Base-by-base conservation (phyloP, 768 basidiomycete species). In the Lactarius quietus region DNA sequence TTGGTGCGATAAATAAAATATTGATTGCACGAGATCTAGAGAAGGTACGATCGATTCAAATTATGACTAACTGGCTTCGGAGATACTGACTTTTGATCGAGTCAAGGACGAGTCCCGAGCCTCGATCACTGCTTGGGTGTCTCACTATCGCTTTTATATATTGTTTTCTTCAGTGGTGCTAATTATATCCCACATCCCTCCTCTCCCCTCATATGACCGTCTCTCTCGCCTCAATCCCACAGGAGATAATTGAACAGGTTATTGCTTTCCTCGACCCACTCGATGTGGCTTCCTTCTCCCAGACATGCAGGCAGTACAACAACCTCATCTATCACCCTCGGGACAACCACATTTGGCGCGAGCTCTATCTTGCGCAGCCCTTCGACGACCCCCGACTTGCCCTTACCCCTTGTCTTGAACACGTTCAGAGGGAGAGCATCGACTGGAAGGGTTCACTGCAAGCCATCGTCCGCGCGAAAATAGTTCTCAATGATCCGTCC, bases 341-440 rank as follows among this genome's bases (percentile, higher is more conserved):
- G 10, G 78, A 83, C 67, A 76, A 76, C 31, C 76, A 83, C 56
- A 74, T 89, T 41, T 92, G 90, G 90, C 81, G 86, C 9, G 75
- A 74, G 10, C 78, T 91, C 6, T 92, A 90, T 73, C 84, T 92
- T 51, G 69, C 74, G 0, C 82, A 85, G 62, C 79, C 82, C 0
- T 79, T 89, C 62, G 90, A 91, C 64, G 87, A 91, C 69, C 88
- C n/a, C 85, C 76, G 85, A 10, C 59, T 61, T n/a, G 82, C 85
- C 54, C 70, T 83, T 6, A 79, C 78, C 3, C 74, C 75, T 14
- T 73, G 69, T 65, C 78, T 75, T 23, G 23, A 70, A n/a, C 72
- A 64, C 17, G 18, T 70, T 6, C 17, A 56, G 17, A 15, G 31
- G 0, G 58, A 71, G 18, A 20, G 36, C 26, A 65, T 74, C 33